These are phyloP conservation scores for Cyphellophora europaea DNA, from an alignment of 2,329 filamentous ascomycete species.

Conservation along the genomic window DNA sequence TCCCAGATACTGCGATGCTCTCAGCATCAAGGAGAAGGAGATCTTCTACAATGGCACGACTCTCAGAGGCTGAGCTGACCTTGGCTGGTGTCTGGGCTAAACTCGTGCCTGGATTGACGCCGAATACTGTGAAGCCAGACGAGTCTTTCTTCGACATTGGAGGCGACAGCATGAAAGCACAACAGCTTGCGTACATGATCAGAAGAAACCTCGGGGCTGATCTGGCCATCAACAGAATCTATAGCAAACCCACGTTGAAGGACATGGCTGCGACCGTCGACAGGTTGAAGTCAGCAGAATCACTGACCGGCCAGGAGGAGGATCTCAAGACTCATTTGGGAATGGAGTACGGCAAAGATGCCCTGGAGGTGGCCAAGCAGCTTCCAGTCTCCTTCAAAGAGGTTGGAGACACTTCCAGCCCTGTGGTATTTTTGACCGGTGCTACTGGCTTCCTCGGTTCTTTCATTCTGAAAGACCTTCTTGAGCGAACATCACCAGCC, in stretches of 20 bases:
- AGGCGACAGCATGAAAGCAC: constrained; percentile 71
- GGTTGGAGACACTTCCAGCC: constrained; percentile 23
- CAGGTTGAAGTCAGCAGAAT: constrained; percentile 23
- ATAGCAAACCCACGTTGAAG: constrained; percentile 54
- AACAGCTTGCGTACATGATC: constrained; percentile 68
- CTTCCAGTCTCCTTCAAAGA: constrained; percentile 37
- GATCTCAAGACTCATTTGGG: constrained; percentile 34
- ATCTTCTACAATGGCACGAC: constrained; percentile 38
- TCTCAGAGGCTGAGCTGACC: constrained; percentile 46
- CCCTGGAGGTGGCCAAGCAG: constrained; percentile 32
- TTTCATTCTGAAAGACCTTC: constrained; percentile 66
- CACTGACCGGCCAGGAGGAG: constrained; percentile 30
- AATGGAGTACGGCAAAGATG: constrained; percentile 41
- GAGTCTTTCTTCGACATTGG: constrained; percentile 68
- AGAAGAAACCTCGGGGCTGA: constrained; percentile 55
- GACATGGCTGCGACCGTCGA: constrained; percentile 46
- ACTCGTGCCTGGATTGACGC: constrained; percentile 58
- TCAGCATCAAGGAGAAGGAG: constrained; percentile 43
- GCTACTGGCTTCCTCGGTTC: constrained; percentile 84
- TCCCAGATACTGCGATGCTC: constrained; percentile 63
- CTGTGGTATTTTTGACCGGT: constrained; percentile 73
- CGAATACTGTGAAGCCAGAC: constrained; percentile 57
- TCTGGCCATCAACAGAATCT: constrained; percentile 58
- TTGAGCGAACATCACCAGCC: constrained; percentile 48
- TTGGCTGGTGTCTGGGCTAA: constrained; percentile 66